A percentile compares a stretch with the other conserved stretches of the same genome.
phyloP scores from a whole-genome alignment of 169 alveolate genomes.

The Cryptosporidium ubiquitum region DNA sequence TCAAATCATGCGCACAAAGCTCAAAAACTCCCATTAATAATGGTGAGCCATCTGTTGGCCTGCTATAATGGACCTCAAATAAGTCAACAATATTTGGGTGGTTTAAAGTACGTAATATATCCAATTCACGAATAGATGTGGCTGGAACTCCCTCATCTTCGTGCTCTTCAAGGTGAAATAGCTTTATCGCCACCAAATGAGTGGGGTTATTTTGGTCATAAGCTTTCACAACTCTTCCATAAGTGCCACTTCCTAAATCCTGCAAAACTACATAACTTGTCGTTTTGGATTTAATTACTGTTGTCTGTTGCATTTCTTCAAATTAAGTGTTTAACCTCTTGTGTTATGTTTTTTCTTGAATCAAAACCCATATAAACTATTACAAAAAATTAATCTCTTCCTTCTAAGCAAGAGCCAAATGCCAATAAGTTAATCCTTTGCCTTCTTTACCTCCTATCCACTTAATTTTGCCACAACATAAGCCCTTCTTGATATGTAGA shows the following conservation, averaged over 20 bases:
- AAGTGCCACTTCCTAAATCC: slow-evolving; percentile 85
- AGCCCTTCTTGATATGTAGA: neutral
- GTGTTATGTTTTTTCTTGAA: neutral
- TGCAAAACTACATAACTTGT: slow-evolving; percentile 72
- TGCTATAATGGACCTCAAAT: slow-evolving; percentile 55
- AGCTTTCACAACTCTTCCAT: slow-evolving; percentile 83
- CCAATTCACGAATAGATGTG: slow-evolving; percentile 86
- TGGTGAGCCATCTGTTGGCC: slow-evolving; percentile 69
- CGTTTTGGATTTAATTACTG: slow-evolving; percentile 51
- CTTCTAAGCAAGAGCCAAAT: neutral
- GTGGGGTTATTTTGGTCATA: slow-evolving; percentile 77
- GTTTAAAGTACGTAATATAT: slow-evolving; percentile 78
- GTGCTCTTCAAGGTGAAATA: slow-evolving; percentile 79
- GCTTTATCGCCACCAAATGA: slow-evolving; percentile 84
- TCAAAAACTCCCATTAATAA: slow-evolving; percentile 73
- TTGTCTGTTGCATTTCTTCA: slow-evolving; percentile 56
- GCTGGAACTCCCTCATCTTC: slow-evolving; percentile 89
- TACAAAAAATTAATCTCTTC: neutral
- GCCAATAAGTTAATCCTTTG: neutral
- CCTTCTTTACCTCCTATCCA: slow-evolving; percentile 1
- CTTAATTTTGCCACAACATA: slow-evolving; percentile 11
- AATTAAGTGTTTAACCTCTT: neutral
- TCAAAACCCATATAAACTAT: neutral
- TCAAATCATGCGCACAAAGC: slow-evolving; percentile 63
- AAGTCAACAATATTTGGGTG: slow-evolving; percentile 82